A percentile compares a stretch with the other conserved stretches of the same genome.
Evolutionary conservation across 1,284 basidiomycete genomes (phyloP).

Genomic region (Stereum hirsutum): DNA sequence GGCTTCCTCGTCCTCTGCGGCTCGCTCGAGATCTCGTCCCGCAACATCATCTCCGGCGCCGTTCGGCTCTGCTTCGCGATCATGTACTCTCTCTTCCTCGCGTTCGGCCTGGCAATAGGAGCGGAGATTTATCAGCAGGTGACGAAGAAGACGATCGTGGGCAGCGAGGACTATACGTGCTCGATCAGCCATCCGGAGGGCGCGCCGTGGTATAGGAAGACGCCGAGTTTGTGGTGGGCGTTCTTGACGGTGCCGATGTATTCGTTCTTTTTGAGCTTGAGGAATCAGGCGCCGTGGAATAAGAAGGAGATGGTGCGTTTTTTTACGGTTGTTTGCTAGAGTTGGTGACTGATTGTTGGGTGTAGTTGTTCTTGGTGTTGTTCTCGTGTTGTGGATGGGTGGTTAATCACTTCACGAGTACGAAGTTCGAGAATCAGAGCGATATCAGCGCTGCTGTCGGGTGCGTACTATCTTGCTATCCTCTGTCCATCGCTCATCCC

Average conservation of each 20-base stretch:
- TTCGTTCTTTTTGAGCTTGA: conserved; percentile 64
- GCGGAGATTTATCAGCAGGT: conserved; percentile 58
- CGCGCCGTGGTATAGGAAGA: conserved; percentile 53
- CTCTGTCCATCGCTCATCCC: not conserved
- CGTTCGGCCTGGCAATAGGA: conserved; percentile 79
- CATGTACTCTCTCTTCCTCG: conserved; percentile 73
- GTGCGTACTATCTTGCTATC: conserved; percentile 18
- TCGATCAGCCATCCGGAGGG: conserved; percentile 40
- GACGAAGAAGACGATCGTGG: conserved; percentile 33
- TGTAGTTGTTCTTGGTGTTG: conserved; percentile 47
- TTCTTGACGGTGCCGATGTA: conserved; percentile 80
- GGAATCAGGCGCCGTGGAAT: conserved; percentile 68
- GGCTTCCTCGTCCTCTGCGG: conserved; percentile 79
- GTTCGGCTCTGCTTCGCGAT: conserved; percentile 81
- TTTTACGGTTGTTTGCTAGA: not conserved
- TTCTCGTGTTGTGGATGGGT: conserved; percentile 76
- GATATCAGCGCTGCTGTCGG: conserved; percentile 72
- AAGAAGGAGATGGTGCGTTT: conserved; percentile 59
- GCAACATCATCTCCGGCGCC: conserved; percentile 77
- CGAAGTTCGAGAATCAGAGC: conserved; percentile 58
- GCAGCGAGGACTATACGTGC: conserved; percentile 55
- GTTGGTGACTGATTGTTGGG: conserved; percentile 10
- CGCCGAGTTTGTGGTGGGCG: conserved; percentile 50
- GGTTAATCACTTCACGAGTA: conserved; percentile 65
- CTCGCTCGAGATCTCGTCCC: conserved; percentile 72